These are phyloP conservation scores for Intubia oerlemansii DNA, from an alignment of 2,329 filamentous ascomycete genomes.

Conservation along the genomic window DNA sequence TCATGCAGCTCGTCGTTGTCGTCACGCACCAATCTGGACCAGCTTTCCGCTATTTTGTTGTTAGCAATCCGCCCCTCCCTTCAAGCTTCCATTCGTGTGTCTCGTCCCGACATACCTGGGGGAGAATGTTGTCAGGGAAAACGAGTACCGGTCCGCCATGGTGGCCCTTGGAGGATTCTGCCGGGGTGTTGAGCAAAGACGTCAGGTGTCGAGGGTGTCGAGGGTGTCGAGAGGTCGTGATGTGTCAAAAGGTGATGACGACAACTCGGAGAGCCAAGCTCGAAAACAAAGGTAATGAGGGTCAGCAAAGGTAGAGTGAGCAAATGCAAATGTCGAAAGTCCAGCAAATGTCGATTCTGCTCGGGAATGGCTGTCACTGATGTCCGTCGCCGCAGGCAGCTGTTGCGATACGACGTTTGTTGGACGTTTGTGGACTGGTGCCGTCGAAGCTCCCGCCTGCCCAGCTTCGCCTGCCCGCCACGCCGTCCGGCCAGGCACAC, in stretches of 20 bases:
- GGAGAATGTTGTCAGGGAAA: slow-evolving; percentile 98
- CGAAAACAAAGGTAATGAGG: background rate
- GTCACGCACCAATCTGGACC: slow-evolving; percentile 64
- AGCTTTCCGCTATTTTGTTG: slow-evolving; percentile 64
- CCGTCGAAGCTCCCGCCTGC: slow-evolving; percentile 2
- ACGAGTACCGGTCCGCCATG: slow-evolving; percentile 98
- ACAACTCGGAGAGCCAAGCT: background rate
- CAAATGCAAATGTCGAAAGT: background rate
- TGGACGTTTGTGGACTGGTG: slow-evolving; percentile 1
- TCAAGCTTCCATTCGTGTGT: background rate
- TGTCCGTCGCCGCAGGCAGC: too few species aligned
- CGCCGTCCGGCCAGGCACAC: slow-evolving; percentile 11
- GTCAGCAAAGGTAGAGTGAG: background rate
- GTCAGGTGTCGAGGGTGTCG: background rate
- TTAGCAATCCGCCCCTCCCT: too few species aligned
- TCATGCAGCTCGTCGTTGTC: background rate
- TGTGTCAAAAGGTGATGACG: background rate
- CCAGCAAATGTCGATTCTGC: background rate
- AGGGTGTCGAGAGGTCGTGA: background rate
- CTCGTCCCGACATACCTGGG: slow-evolving; percentile 50
- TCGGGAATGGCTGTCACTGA: slow-evolving; percentile 1
- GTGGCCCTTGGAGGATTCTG: slow-evolving; percentile 9
- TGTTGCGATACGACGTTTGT: slow-evolving; percentile 4
- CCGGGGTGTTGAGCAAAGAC: background rate
- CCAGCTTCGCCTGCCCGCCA: too few species aligned